Percentiles rank a stretch among this genome's conserved stretches.
Conservation (phyloP, 2,329 filamentous ascomycete species). For the Echinosphaeria canescens region DNA sequence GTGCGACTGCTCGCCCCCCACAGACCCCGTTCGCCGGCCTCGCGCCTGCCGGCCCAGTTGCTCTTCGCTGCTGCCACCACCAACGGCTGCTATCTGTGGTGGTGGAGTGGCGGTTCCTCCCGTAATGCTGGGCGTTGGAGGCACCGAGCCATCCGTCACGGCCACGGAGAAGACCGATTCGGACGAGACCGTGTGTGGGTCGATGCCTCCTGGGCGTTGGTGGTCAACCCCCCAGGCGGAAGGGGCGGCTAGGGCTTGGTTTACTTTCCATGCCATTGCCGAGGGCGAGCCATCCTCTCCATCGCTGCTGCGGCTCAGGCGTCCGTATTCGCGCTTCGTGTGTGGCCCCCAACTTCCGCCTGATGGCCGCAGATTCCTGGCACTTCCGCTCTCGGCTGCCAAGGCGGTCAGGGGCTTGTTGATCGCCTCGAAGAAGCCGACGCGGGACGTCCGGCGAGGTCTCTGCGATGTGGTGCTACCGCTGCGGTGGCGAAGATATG, state of each 20-base stretch:
- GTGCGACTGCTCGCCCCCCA: neutral
- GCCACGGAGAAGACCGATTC: slow-evolving; percentile 6
- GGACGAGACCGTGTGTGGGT: slow-evolving; percentile 7
- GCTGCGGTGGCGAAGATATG: slow-evolving; percentile 7
- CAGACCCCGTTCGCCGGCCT: slow-evolving; percentile 3
- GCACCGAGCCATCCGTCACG: slow-evolving; percentile 7
- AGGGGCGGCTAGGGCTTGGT: too few relatives aligned
- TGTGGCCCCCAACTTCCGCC: too few relatives aligned
- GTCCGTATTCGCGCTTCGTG: too few relatives aligned
- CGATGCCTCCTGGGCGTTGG: slow-evolving; percentile 3
- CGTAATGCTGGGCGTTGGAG: slow-evolving; percentile 5
- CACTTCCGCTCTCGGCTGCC: too few relatives aligned
- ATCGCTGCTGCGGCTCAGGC: too few relatives aligned
- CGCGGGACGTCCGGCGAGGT: slow-evolving; percentile 25
- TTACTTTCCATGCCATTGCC: too few relatives aligned
- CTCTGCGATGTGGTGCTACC: slow-evolving; percentile 5
- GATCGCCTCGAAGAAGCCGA: slow-evolving; percentile 17
- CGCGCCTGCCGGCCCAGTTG: too few relatives aligned
- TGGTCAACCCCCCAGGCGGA: slow-evolving; percentile 1
- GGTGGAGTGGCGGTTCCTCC: too few relatives aligned
- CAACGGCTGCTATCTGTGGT: too few relatives aligned
- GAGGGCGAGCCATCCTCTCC: too few relatives aligned
- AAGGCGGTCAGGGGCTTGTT: slow-evolving; percentile 14
- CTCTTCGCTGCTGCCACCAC: too few relatives aligned
- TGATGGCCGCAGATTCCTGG: too few relatives aligned